These are phyloP conservation scores for Kodamaea neixiangensis DNA, from an alignment of 805 yeast species.

Conservation along the genomic window DNA sequence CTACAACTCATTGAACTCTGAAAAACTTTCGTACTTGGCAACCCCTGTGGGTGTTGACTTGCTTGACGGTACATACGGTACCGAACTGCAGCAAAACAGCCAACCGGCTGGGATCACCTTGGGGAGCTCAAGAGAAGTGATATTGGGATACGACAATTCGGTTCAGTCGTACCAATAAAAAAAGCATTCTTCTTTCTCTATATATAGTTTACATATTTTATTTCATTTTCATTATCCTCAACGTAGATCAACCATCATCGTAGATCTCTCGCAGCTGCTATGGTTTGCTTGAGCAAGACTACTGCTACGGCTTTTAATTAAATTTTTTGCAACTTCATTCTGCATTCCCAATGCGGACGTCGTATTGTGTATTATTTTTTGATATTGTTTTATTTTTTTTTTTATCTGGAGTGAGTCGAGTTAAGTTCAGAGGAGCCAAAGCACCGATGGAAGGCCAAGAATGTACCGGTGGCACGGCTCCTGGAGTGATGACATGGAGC, in stretches of 20 bases:
- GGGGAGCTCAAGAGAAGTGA: not conserved
- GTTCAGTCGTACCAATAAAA: not conserved
- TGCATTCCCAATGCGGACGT: not conserved
- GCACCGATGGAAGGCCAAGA: not conserved
- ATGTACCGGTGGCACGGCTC: too few relatives aligned
- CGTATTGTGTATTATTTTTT: not conserved
- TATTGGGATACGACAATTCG: not conserved
- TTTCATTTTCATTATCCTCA: not conserved
- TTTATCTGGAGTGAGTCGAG: not conserved
- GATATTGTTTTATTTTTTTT: not conserved
- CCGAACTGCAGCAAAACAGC: constrained; percentile 2
- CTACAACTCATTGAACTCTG: not conserved
- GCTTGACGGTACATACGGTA: constrained; percentile 19
- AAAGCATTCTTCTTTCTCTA: constrained; percentile 2
- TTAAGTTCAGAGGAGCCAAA: not conserved
- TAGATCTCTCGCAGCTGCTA: too few relatives aligned
- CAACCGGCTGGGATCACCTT: not conserved
- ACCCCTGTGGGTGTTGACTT: constrained; percentile 18
- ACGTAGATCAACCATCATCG: not conserved
- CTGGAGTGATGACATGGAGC: too few relatives aligned
- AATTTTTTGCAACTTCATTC: not conserved
- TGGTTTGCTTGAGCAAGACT: too few relatives aligned
- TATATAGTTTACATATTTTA: constrained; percentile 1
- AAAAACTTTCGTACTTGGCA: not conserved
- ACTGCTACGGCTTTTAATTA: too few relatives aligned